These are phyloP conservation scores for Komagataella ulmi DNA, from an alignment of 805 yeast genomes.

Conservation along the genomic window DNA sequence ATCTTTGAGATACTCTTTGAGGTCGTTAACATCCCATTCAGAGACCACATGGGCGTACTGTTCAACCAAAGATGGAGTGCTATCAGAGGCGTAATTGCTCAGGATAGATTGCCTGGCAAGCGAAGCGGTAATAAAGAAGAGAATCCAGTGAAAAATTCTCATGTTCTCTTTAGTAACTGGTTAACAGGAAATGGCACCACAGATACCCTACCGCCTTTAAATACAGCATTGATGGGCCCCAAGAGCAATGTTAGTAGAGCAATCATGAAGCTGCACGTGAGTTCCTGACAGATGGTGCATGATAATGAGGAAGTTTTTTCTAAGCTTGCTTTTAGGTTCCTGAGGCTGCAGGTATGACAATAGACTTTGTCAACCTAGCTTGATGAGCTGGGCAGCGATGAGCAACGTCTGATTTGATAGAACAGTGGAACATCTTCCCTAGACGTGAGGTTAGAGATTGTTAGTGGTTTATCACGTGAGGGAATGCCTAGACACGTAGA, in stretches of 20 bases:
- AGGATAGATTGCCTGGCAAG: background rate
- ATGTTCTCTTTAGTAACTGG: background rate
- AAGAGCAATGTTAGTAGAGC: background rate
- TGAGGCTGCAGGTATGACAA: background rate
- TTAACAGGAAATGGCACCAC: background rate
- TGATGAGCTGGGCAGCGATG: background rate
- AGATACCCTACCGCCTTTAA: background rate
- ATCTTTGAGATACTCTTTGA: slow-evolving; percentile 20
- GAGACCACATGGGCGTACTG: slow-evolving; percentile 6
- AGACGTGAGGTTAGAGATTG: too few species aligned
- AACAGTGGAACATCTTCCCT: background rate
- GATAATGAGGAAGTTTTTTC: background rate
- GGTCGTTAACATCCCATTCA: slow-evolving; percentile 20
- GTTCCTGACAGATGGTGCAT: background rate
- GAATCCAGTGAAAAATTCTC: background rate
- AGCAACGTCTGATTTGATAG: background rate
- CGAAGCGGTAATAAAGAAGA: background rate
- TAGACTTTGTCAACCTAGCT: background rate
- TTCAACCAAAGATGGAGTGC: background rate
- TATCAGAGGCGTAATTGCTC: background rate
- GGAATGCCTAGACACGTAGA: too few species aligned
- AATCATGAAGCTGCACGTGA: background rate
- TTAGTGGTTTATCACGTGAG: too few species aligned
- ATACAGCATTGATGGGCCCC: background rate
- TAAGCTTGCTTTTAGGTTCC: background rate